Conservation (phyloP, 768 basidiomycete species). For the Obba rivulosa region DNA sequence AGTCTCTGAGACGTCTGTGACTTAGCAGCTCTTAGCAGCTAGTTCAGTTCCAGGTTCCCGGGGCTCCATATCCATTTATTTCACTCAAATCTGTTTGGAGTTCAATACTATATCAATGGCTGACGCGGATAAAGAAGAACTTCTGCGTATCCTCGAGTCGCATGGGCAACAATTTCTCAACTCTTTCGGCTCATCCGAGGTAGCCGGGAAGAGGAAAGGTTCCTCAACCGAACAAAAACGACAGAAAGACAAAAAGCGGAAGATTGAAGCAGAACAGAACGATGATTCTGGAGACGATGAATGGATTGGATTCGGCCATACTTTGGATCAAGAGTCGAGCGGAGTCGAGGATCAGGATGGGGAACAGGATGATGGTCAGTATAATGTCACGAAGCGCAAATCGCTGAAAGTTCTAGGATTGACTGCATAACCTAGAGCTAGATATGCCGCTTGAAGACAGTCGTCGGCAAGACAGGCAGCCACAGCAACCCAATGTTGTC, state of each 20-base stretch:
- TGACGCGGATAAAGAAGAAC: conserved; percentile 21
- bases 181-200: conserved; percentile 29
- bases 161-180: conserved; percentile 43
- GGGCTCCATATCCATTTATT: too few species aligned
- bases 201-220: conserved; percentile 18
- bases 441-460: neutral
- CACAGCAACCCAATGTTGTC: conserved; percentile 39
- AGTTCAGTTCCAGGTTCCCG: too few species aligned
- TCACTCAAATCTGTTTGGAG: too few species aligned
- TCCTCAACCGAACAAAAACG: conserved; percentile 1
- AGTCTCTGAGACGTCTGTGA: neutral
- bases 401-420: too few species aligned
- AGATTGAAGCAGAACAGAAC: conserved; percentile 8
- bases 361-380: neutral
- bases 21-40: neutral
- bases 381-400: neutral
- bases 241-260: conserved; percentile 19
- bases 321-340: neutral
- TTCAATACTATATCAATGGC: neutral
- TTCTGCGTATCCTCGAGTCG: conserved; percentile 38
- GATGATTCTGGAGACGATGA: conserved; percentile 29
- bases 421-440: conserved; percentile 1
- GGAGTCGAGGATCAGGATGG: conserved; percentile 6
- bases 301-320: conserved; percentile 34
- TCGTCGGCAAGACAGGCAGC: conserved; percentile 19